Evolutionary conservation across 23 red algal species (phyloP), one percentile per base, ranked within the genome.

Genomic region (Gracilaria caudata): DNA sequence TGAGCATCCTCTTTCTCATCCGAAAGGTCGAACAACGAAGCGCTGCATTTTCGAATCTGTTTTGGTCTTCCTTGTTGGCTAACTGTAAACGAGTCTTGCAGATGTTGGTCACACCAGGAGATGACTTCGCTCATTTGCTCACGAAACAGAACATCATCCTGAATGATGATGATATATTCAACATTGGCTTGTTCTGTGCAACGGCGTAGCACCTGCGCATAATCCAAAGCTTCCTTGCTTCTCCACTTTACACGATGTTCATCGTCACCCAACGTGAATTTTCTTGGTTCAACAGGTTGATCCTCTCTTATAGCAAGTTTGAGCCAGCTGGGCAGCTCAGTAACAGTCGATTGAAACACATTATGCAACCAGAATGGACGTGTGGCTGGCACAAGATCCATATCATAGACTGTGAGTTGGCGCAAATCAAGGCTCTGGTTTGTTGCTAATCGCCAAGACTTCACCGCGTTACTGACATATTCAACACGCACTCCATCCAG

Each of bases 131-230:
- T 26, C 47, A 86, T 60, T 7, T 63, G 32, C 33, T 28, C 33
- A 21, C 49, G 43, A 49, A 93, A 85, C 33, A 93, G 37, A 37
- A 93, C 90, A 58, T 93, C 90, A 57, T 93, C 90, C 47, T 93
- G 90, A 56, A 93, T 56, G 13, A 93, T 53, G 41, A 86, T 37
- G 19, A 87, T 79, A 34, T 68, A 85, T 3, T 57, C 54, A 21
- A 20, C 68, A 45, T 63, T n/a, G 32, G 80, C 30, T 25, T 38
- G 30, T 26, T 64, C 90, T 17, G 81, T 73, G 58, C 90, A 93
- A 45, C 74, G 73, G 10, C 49, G 80, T 4, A 86, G 45, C 8
- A 93, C 90, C 7, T 85, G 57, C 14, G 90, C 90, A 53, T 93
- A 93, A 45, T 93, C 90, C 58, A 55, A 73, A 17, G 90, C 90